Conservation (phyloP, 177 flowering plant species). For the Telopea speciosissima region DNA sequence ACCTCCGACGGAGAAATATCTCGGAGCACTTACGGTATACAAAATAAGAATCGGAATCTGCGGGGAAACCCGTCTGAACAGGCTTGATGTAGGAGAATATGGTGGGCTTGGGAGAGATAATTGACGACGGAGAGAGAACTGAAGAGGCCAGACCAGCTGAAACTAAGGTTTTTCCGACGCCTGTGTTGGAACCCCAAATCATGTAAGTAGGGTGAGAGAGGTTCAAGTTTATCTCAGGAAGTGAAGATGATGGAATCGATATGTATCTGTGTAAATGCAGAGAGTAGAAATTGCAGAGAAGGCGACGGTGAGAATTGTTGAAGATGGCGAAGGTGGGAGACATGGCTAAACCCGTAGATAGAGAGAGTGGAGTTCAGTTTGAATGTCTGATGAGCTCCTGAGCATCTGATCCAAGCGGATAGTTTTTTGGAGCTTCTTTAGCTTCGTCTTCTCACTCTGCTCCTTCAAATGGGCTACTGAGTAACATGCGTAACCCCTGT, state of each 20-base stretch:
- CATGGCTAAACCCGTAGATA: conserved; percentile 11
- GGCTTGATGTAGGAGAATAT: conserved; percentile 73
- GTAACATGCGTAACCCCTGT: too few species aligned
- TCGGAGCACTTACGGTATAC: conserved; percentile 49
- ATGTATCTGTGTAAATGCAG: conserved; percentile 3
- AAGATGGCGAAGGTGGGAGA: not conserved
- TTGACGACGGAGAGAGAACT: conserved; percentile 28
- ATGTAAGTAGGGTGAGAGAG: conserved; percentile 79
- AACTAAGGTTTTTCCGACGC: conserved; percentile 87
- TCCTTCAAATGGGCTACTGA: too few species aligned
- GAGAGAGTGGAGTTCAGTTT: too few species aligned
- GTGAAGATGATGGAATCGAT: conserved; percentile 15
- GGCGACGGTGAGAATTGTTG: not conserved
- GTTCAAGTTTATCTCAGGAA: conserved; percentile 37
- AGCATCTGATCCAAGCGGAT: too few species aligned
- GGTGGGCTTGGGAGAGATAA: conserved; percentile 8
- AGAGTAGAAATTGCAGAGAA: conserved; percentile 1
- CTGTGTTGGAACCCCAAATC: conserved; percentile 85
- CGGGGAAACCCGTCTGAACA: conserved; percentile 85
- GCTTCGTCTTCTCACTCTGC: too few species aligned
- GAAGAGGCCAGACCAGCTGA: conserved; percentile 84
- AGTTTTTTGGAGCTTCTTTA: too few species aligned
- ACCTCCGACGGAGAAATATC: conserved; percentile 31
- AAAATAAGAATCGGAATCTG: conserved; percentile 82
- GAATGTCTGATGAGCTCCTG: too few species aligned